Evolutionary conservation across 164 flowering plant genomes (phyloP), one percentile per base, ranked within the genome.

Genomic region (Chimonanthus salicifolius): DNA sequence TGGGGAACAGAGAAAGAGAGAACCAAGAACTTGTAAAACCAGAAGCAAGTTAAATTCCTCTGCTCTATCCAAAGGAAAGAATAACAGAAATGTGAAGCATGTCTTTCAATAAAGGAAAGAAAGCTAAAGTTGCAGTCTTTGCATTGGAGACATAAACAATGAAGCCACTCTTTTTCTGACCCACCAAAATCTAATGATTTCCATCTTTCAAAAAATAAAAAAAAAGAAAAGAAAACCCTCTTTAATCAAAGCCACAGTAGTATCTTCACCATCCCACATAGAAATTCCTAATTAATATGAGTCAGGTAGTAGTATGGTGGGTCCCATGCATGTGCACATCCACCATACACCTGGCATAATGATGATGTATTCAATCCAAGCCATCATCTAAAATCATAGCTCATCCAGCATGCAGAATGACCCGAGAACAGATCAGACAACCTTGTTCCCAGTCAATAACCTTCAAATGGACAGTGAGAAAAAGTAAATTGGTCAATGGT

Each of bases 1-100:
- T 92, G 74, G 96, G 94, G 88, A 87, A 88, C 85, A 76, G 98
- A 80, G 91, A 91, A 33, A 93, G 90, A 75, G 81, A 74, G 81
- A 82, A 82, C 83, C 82, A 80, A 77, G 86, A 85, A 87, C 80
- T 83, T 87, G 78, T 33, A 85, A 82, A 74, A 78, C 85, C 86
- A 86, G 85, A 84, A 80, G 81, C 85, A 68, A 80, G 82, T 86
- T 80, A 81, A 84, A 86, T 88, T 86, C 88, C 80, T 50, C 74
- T 79, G 69, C 82, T 79, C 76, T 79, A 62, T 54, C 76, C 80
- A 81, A 86, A 83, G 86, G 78, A 87, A 85, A 82, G 85, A 86
- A 89, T 84, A 88, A 79, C 82, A 75, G 82, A 82, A 74, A 76
- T 66, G 48, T 21, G 73, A 63, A 72, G 68, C 74, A 64, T 72